A percentile compares a stretch with the other conserved stretches of the same genome.
Conservation (phyloP, 306 rosid genomes). For the barrel medic (Medicago truncatula) region MtrunA17r5.0-ANR NC_053043.1:17748501-17749000, state of each 20-base stretch:
- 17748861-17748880: too few relatives aligned
- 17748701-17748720: slow-evolving; percentile 14
- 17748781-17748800: neutral
- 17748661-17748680: slow-evolving; percentile 25
- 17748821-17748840: slow-evolving; percentile 5
- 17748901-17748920: too few relatives aligned
- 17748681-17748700: slow-evolving; percentile 1
- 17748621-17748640: slow-evolving; percentile 12
- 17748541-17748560: slow-evolving; percentile 14
- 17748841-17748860: slow-evolving; percentile 27
- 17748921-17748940: too few relatives aligned
- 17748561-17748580: slow-evolving; percentile 21
- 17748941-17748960: too few relatives aligned
- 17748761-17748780: neutral
- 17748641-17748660: slow-evolving; percentile 14
- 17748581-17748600: neutral
- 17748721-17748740: slow-evolving; percentile 16
- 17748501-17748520: slow-evolving; percentile 14
- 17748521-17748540: neutral
- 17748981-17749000: too few relatives aligned
- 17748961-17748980: too few relatives aligned
- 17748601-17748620: neutral
- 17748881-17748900: too few relatives aligned
- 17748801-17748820: slow-evolving; percentile 21
- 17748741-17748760: slow-evolving; percentile 19